These are phyloP conservation scores for Wickerhamomyces queroliae DNA, from an alignment of 805 yeast genomes.

Conservation along the genomic window DNA sequence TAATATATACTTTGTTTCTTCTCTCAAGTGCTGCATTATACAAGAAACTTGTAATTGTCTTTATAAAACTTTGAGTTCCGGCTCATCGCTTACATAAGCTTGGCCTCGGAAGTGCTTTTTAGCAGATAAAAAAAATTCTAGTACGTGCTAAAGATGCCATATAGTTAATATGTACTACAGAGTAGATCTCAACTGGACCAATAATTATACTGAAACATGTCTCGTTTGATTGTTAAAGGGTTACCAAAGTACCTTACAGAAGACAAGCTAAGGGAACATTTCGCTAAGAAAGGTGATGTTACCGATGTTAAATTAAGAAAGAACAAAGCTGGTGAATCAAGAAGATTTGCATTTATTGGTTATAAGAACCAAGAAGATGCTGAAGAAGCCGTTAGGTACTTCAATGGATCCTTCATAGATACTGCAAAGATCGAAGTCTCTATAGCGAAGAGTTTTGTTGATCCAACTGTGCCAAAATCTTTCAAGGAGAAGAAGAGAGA, in stretches of 20 bases:
- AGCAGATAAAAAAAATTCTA: background rate
- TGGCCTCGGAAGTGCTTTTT: background rate
- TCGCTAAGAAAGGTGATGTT: slow-evolving; percentile 53
- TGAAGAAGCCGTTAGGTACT: slow-evolving; percentile 65
- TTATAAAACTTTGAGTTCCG: background rate
- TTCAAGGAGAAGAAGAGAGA: slow-evolving; percentile 49
- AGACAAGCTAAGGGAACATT: slow-evolving; percentile 62
- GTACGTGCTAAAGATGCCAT: background rate
- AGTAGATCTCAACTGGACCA: background rate
- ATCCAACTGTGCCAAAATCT: slow-evolving; percentile 72
- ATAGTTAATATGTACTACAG: too few species aligned
- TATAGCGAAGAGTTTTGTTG: slow-evolving; percentile 80
- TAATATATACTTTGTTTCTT: too few species aligned
- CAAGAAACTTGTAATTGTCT: too few species aligned
- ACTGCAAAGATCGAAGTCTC: slow-evolving; percentile 77
- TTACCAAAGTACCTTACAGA: slow-evolving; percentile 77
- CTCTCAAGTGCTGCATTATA: too few species aligned
- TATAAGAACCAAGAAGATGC: slow-evolving; percentile 74
- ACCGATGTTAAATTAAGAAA: slow-evolving; percentile 87
- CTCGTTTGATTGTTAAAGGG: slow-evolving; percentile 89
- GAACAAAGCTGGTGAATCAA: slow-evolving; percentile 76
- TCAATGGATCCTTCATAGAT: slow-evolving; percentile 74
- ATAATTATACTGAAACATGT: slow-evolving; percentile 36
- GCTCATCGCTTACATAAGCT: background rate
- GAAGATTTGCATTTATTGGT: slow-evolving; percentile 93